Evolutionary conservation across 2,329 filamentous ascomycete genomes (phyloP).

Genomic region (Colletotrichum orchidophilum): DNA sequence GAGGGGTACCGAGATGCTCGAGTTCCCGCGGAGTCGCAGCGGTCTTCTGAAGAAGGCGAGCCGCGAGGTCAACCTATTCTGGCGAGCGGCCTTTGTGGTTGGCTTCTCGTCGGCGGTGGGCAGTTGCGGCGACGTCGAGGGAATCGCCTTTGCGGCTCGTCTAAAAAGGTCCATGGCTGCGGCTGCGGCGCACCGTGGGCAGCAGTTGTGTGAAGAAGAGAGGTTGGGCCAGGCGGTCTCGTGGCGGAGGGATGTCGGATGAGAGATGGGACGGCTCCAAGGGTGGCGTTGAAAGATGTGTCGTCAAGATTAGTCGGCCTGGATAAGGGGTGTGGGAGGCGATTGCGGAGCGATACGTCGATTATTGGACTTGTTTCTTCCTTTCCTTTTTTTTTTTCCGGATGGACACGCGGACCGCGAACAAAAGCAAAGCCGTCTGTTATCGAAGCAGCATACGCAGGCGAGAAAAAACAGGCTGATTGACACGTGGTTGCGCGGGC

Average conservation of each 20-base stretch:
- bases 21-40: constrained; percentile 90
- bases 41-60: constrained; percentile 87
- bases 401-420: constrained; percentile 24
- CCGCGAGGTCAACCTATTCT: constrained; percentile 55
- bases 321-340: constrained; percentile 9
- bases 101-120: constrained; percentile 63
- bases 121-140: constrained; percentile 51
- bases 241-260: background rate
- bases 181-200: constrained; percentile 21
- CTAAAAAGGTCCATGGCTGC: constrained; percentile 66
- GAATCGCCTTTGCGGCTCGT: constrained; percentile 62
- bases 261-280: constrained; percentile 22
- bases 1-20: constrained; percentile 89
- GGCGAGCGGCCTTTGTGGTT: constrained; percentile 44
- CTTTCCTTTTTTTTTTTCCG: background rate
- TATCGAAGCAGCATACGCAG: constrained; percentile 8
- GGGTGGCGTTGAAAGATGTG: constrained; percentile 7
- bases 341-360: background rate
- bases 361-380: background rate
- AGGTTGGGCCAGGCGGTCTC: background rate
- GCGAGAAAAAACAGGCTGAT: background rate
- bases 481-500: background rate
- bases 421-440: constrained; percentile 29
- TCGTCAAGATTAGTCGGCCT: constrained; percentile 11
- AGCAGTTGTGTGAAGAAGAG: background rate